Evolutionary conservation across 2,329 filamentous ascomycete genomes (phyloP), one percentile per base, ranked within the genome.

Genomic region (Alternaria brassicicola): DNA sequence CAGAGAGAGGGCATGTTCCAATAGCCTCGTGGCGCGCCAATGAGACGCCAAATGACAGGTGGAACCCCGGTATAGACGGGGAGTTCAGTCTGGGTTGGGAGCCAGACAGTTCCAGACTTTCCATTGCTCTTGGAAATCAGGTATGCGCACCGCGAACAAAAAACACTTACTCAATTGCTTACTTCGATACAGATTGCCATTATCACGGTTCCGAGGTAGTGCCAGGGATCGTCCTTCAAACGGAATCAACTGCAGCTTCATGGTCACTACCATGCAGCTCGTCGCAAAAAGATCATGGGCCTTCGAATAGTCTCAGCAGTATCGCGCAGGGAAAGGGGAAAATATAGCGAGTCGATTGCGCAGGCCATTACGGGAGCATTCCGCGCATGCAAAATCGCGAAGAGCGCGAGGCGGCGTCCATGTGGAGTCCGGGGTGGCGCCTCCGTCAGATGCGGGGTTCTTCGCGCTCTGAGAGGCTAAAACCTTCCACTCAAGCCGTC

Each of bases 11-110:
- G 28, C 74, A 76, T 6, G 66, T 71, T 9, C 73, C 75, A 12
- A 66, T 77, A 41, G 76, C 74, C 8, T 68, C 62, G 21, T 78
- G 77, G 76, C 72, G 69, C 21, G 71, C 72, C 30, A 68, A 69
- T 30, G 68, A 73, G 15, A 65, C 61, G 47, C 38, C 64, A 17
- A 62, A 52, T 10, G 68, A 65, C 36, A 71, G 71, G 57, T 76
- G 73, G 70, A 71, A 77, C 42, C 66, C 72, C 3, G 60, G 62
- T 26, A 68, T 73, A 13, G 67, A 78, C 42, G 74, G 71, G 48
- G 72, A 76, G 31, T 74, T 73, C 47, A 75, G 67, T 57, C 63
- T 79, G n/a, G 71, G 72, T 21, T 79, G 76, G 76, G 74, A 79
- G 38, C 69, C 74, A 31, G 74, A 78, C 55, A 72, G 74, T 35